Percentiles rank a stretch among this genome's conserved stretches.
Evolutionary conservation across 192 early-diverging fungal species (phyloP).

Genomic region (Coemansia sp.): DNA sequence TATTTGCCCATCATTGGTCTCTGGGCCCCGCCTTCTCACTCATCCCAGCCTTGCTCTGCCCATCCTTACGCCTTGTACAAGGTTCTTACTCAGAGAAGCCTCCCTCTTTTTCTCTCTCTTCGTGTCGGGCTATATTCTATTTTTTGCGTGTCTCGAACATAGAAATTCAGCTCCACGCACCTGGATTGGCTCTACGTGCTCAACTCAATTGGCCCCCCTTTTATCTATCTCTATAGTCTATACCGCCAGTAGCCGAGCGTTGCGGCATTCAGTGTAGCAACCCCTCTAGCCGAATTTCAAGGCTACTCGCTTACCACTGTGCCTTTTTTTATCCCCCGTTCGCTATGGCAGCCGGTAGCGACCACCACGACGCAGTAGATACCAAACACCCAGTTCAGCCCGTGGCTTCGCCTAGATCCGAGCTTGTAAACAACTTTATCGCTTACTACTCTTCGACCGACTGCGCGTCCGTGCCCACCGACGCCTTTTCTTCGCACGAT

Average conservation of each 20-base stretch:
- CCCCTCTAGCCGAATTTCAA: neutral
- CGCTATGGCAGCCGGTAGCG: conserved; percentile 34
- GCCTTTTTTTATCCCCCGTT: neutral
- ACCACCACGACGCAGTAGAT: conserved; percentile 18
- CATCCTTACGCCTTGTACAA: neutral
- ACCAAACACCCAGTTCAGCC: conserved; percentile 6
- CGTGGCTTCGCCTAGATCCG: conserved; percentile 22
- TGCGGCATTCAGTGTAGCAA: neutral
- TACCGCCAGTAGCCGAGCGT: neutral
- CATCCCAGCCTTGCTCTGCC: neutral
- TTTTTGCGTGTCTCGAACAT: neutral
- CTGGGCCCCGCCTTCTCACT: neutral
- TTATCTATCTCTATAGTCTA: neutral
- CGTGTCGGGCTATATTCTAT: neutral
- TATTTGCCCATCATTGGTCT: neutral
- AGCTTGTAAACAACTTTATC: conserved; percentile 38
- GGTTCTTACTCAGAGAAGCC: neutral
- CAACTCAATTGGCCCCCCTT: neutral
- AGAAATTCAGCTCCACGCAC: neutral
- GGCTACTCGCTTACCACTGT: neutral
- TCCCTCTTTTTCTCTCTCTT: neutral
- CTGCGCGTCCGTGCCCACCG: conserved; percentile 4
- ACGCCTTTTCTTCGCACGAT: conserved; percentile 11
- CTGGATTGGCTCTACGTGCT: conserved; percentile 2
- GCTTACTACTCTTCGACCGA: conserved; percentile 30